These are phyloP conservation scores for Lyophyllum shimeji DNA, from an alignment of 768 basidiomycete species.

Conservation along the genomic window DNA sequence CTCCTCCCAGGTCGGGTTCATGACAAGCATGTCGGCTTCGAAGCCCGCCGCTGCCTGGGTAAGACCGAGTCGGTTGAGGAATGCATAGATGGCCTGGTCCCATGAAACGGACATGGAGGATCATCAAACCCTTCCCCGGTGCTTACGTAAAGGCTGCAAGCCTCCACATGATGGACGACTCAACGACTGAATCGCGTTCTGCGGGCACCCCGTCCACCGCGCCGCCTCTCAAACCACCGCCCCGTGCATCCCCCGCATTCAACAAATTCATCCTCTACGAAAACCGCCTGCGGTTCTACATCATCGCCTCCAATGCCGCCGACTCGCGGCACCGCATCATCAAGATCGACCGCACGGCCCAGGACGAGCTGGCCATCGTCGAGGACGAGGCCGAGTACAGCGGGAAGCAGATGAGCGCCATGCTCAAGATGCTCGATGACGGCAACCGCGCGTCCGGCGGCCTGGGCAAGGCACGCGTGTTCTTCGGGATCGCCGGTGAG, in stretches of 20 bases:
- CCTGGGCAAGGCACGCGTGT: slow-evolving; percentile 72
- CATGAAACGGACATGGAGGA: slow-evolving; percentile 28
- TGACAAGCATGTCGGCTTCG: slow-evolving; percentile 68
- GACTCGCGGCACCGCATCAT: slow-evolving; percentile 89
- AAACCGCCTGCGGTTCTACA: slow-evolving; percentile 86
- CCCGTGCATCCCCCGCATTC: slow-evolving; percentile 33
- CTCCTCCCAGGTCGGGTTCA: slow-evolving; percentile 66
- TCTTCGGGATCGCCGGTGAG: slow-evolving; percentile 83
- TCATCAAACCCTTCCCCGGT: no score
- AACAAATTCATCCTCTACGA: slow-evolving; percentile 96
- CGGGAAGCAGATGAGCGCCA: slow-evolving; percentile 83
- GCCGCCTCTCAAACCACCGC: not conserved
- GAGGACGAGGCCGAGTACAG: slow-evolving; percentile 91
- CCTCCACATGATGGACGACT: not conserved
- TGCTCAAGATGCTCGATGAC: slow-evolving; percentile 94
- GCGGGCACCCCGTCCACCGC: not conserved
- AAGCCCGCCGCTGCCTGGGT: slow-evolving; percentile 61
- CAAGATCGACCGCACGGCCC: slow-evolving; percentile 87
- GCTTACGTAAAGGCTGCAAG: no score
- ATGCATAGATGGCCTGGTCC: slow-evolving; percentile 56
- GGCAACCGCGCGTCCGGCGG: slow-evolving; percentile 90
- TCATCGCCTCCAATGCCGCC: slow-evolving; percentile 87
- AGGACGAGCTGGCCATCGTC: slow-evolving; percentile 70
- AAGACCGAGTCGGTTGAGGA: slow-evolving; percentile 55
- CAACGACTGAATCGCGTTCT: not conserved